Conservation (phyloP, 345 rosid genomes). For the Stellera chamaejasme region DNA sequence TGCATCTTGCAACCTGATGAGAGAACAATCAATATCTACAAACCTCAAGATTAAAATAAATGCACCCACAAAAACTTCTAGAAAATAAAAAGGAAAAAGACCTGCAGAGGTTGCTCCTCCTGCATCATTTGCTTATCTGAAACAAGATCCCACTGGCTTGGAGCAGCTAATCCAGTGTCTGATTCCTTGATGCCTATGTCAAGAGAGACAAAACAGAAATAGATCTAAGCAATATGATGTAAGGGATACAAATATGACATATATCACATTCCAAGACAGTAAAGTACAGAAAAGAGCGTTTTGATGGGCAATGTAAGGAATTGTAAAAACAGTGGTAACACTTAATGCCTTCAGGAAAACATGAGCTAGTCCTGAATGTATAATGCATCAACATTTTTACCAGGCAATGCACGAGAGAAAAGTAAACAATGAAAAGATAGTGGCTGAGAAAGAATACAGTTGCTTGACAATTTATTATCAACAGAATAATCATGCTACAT, state of each 20-base stretch:
- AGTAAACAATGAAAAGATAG: too few relatives aligned
- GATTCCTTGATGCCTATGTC: constrained; percentile 86
- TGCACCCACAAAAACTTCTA: not conserved
- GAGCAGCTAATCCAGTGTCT: constrained; percentile 93
- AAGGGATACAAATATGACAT: too few relatives aligned
- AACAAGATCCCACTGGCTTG: constrained; percentile 99
- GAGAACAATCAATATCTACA: not conserved
- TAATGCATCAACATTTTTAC: not conserved
- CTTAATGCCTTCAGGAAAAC: too few relatives aligned
- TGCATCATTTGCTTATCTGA: constrained; percentile 99
- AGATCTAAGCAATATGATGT: too few relatives aligned
- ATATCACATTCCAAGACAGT: too few relatives aligned
- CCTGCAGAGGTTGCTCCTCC: constrained; percentile 97
- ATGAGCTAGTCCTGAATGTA: too few relatives aligned
- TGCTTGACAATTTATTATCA: too few relatives aligned
- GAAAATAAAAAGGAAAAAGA: constrained; percentile 1
- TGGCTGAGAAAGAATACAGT: too few relatives aligned
- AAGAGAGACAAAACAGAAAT: not conserved
- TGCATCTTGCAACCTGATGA: constrained; percentile 85
- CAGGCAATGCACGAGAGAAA: not conserved
- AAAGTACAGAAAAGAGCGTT: too few relatives aligned
- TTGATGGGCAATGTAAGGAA: too few relatives aligned
- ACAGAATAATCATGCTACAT: too few relatives aligned
- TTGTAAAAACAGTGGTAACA: too few relatives aligned
- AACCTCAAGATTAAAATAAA: not conserved